These are phyloP conservation scores for Scytalidium lignicola DNA, from an alignment of 2,329 filamentous ascomycete species.

Conservation along the genomic window DNA sequence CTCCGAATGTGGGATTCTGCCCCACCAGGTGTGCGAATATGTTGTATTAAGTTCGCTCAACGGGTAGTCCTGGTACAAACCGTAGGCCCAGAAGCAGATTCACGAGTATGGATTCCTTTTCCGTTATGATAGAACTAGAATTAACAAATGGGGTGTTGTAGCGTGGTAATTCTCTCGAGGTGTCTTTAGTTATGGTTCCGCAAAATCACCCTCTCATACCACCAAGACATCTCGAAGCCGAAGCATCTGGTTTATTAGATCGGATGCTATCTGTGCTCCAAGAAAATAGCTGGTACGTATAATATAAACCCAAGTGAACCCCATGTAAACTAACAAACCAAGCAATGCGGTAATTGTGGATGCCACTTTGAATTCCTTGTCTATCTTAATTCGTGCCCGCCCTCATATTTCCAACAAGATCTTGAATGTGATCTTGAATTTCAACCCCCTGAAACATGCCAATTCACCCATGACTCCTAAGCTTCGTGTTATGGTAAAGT, in stretches of 20 bases:
- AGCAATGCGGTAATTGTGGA: constrained; percentile 87
- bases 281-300: constrained; percentile 72
- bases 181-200: constrained; percentile 81
- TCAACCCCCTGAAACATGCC: constrained; percentile 83
- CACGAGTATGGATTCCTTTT: constrained; percentile 57
- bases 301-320: not conserved
- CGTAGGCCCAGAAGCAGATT: constrained; percentile 73
- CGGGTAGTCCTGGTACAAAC: constrained; percentile 90
- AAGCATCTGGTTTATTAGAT: constrained; percentile 86
- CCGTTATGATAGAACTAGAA: not conserved
- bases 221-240: constrained; percentile 79
- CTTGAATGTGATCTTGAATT: constrained; percentile 76
- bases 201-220: constrained; percentile 77
- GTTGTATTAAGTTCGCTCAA: constrained; percentile 97
- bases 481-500: constrained; percentile 77
- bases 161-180: constrained; percentile 71
- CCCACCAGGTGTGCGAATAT: constrained; percentile 72
- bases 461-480: constrained; percentile 72
- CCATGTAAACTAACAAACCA: constrained; percentile 33
- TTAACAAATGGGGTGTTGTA: constrained; percentile 29
- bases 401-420: constrained; percentile 81
- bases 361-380: constrained; percentile 84
- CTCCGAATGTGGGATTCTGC: constrained; percentile 82
- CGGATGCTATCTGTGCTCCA: constrained; percentile 80
- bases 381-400: constrained; percentile 75